Percentiles rank a stretch among this genome's conserved stretches.
Conservation (phyloP, 192 early-diverging fungal species). For the Podila minutissima region DNA sequence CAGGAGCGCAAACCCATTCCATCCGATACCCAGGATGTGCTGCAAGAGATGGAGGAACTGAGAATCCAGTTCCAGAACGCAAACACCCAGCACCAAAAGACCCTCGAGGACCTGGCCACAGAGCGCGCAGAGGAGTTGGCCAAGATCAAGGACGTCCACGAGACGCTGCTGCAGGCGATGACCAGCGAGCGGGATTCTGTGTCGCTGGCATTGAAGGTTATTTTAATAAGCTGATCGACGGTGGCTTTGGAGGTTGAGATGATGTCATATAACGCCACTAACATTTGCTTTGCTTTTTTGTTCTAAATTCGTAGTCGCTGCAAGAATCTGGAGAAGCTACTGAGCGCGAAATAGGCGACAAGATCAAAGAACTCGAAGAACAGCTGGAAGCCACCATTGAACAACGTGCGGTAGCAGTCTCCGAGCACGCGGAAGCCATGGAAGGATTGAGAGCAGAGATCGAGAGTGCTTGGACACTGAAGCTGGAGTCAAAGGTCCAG, state of each 20-base stretch:
- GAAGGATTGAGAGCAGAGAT: constrained; percentile 18
- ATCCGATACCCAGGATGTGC: constrained; percentile 31
- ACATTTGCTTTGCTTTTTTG: not conserved
- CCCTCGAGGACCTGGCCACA: constrained; percentile 18
- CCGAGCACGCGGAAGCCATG: constrained; percentile 22
- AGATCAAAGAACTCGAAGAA: constrained; percentile 20
- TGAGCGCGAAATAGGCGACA: constrained; percentile 17
- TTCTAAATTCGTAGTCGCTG: constrained; percentile 7
- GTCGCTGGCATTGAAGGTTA: constrained; percentile 28
- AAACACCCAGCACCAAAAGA: constrained; percentile 30
- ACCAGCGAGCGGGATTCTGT: constrained; percentile 19
- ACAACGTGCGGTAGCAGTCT: not conserved
- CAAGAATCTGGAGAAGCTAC: constrained; percentile 25
- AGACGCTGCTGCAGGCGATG: constrained; percentile 14
- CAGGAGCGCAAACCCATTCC: constrained; percentile 39
- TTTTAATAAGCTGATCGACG: not conserved
- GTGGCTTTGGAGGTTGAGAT: not conserved
- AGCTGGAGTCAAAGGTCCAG: constrained; percentile 21
- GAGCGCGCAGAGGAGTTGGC: constrained; percentile 12
- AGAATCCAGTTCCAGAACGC: constrained; percentile 28
- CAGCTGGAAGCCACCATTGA: constrained; percentile 12
- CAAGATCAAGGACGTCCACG: constrained; percentile 29
- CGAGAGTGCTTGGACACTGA: constrained; percentile 22
- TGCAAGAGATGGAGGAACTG: constrained; percentile 46
- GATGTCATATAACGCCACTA: not conserved